Conservation (phyloP, 441 rosid species). For the Aquilaria agallochum region DNA sequence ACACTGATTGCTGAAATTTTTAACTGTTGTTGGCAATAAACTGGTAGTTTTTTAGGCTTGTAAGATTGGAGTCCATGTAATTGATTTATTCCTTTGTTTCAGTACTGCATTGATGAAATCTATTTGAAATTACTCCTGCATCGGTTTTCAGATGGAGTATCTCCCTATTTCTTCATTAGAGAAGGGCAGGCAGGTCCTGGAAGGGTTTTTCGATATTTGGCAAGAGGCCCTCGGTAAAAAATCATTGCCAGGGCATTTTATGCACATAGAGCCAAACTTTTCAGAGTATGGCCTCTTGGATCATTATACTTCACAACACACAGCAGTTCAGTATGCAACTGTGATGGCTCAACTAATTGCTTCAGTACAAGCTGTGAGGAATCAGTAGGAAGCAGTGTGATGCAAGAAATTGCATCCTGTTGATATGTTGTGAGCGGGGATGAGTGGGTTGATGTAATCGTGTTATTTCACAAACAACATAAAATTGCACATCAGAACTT, state of each 20-base stretch:
- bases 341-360: slow-evolving; percentile 80
- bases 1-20: too few species aligned
- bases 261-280: slow-evolving; percentile 63
- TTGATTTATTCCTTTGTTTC: too few species aligned
- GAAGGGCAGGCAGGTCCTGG: slow-evolving; percentile 65
- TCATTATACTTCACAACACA: slow-evolving; percentile 70
- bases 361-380: slow-evolving; percentile 57
- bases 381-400: slow-evolving; percentile 19
- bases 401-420: too few species aligned
- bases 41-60: too few species aligned
- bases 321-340: slow-evolving; percentile 73
- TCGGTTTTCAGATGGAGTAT: slow-evolving; percentile 73
- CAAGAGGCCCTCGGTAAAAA: slow-evolving; percentile 67
- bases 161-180: slow-evolving; percentile 85
- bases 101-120: too few species aligned
- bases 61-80: too few species aligned
- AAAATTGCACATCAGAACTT: too few species aligned
- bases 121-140: slow-evolving; percentile 4
- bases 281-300: slow-evolving; percentile 69
- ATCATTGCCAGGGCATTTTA: slow-evolving; percentile 73
- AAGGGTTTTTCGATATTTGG: slow-evolving; percentile 82
- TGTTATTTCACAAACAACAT: too few species aligned
- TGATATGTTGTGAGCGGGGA: too few species aligned
- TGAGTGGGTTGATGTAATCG: too few species aligned
- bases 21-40: too few species aligned